Percentiles rank a stretch among this genome's conserved stretches.
phyloP scores from a whole-genome alignment of 2,329 filamentous ascomycete species.

The Diaporthe ilicicola region DNA sequence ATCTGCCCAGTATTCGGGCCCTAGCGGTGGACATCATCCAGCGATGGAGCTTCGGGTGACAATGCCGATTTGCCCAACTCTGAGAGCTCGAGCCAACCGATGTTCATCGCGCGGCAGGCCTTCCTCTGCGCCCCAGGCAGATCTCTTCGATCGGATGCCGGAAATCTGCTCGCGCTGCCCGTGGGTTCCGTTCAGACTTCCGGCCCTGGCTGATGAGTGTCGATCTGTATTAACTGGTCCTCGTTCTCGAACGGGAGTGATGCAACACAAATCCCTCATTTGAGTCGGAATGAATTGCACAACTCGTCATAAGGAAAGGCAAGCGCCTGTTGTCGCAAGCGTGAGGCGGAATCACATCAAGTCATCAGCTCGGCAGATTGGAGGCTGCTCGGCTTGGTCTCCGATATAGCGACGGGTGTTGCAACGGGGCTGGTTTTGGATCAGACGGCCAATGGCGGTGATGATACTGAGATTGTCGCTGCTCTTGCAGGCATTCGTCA shows the following conservation, averaged over 20 bases:
- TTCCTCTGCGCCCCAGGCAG: neutral
- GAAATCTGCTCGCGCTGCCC: neutral
- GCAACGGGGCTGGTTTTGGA: neutral
- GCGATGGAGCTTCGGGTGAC: neutral
- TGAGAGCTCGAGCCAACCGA: neutral
- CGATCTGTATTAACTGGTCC: neutral
- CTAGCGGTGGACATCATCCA: neutral
- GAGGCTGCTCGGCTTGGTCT: neutral
- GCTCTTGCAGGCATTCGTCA: neutral
- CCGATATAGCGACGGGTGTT: neutral
- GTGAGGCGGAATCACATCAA: neutral
- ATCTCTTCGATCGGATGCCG: conserved; percentile 18
- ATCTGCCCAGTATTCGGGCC: neutral
- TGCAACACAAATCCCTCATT: neutral
- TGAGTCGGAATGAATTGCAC: neutral
- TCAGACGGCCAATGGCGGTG: no score
- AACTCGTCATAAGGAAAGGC: neutral
- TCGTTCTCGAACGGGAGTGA: neutral
- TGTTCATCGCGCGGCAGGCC: neutral
- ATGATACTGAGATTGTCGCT: neutral
- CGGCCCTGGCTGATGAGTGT: neutral
- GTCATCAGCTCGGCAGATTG: neutral
- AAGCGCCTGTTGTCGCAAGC: neutral
- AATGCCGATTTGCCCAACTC: neutral
- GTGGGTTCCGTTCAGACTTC: neutral